These are phyloP conservation scores for Alternaria longipes DNA, from an alignment of 2,329 filamentous ascomycete genomes.

Conservation along the genomic window DNA sequence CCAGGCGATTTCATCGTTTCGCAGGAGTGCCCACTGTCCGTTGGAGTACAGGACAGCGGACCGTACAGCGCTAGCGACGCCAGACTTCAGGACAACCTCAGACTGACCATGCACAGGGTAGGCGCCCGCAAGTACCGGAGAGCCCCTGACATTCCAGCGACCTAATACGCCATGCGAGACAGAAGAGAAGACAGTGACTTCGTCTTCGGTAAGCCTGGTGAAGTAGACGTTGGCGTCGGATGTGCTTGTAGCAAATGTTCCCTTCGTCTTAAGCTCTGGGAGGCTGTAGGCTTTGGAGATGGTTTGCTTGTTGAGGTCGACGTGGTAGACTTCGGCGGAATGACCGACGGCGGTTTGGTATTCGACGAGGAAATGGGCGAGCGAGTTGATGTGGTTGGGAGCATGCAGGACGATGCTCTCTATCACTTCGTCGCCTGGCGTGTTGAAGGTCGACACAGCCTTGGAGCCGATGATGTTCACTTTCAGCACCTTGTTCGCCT, in stretches of 20 bases:
- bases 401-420: conserved; percentile 74
- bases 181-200: conserved; percentile 78
- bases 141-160: conserved; percentile 70
- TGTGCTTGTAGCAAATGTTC: conserved; percentile 81
- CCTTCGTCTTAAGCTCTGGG: conserved; percentile 73
- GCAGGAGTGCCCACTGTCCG: conserved; percentile 82
- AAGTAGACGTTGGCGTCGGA: conserved; percentile 87
- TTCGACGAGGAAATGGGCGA: conserved; percentile 86
- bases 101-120: conserved; percentile 74
- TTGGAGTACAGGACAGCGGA: conserved; percentile 72
- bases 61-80: conserved; percentile 77
- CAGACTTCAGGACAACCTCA: conserved; percentile 79
- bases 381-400: conserved; percentile 74
- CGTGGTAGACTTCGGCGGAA: conserved; percentile 86
- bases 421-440: conserved; percentile 52
- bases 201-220: conserved; percentile 78
- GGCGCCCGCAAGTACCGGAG: conserved; percentile 38
- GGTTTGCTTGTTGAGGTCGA: conserved; percentile 74
- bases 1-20: conserved; percentile 85
- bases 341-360: conserved; percentile 74
- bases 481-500: conserved; percentile 68
- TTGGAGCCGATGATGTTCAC: conserved; percentile 72
- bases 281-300: conserved; percentile 83
- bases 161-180: conserved; percentile 78
- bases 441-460: conserved; percentile 54